These are phyloP conservation scores for Xylaria polymorpha DNA, from an alignment of 2,329 filamentous ascomycete genomes.

Conservation along the genomic window DNA sequence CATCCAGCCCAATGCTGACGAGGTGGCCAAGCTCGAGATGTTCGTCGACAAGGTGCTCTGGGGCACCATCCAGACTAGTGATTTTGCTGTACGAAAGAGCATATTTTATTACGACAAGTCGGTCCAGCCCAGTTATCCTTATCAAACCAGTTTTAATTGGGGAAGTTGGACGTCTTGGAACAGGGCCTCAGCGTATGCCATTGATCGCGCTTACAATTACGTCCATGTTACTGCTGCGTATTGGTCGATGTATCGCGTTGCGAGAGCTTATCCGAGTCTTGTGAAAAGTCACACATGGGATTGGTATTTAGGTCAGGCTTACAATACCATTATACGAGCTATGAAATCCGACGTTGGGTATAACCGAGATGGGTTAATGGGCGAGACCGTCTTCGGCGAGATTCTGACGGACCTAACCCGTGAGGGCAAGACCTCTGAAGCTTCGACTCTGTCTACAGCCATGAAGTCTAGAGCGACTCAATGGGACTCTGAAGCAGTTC, in stretches of 20 bases:
- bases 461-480: constrained; percentile 62
- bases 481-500: constrained; percentile 64
- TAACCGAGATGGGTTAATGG: constrained; percentile 65
- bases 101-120: constrained; percentile 67
- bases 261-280: constrained; percentile 59
- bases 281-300: constrained; percentile 57
- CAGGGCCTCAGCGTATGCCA: constrained; percentile 56
- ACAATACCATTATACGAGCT: constrained; percentile 59
- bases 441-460: constrained; percentile 53
- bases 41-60: constrained; percentile 65
- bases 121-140: constrained; percentile 56
- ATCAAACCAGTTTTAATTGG: constrained; percentile 60
- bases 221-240: constrained; percentile 67
- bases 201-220: constrained; percentile 68
- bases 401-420: constrained; percentile 62
- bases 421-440: constrained; percentile 58
- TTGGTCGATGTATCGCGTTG: constrained; percentile 68
- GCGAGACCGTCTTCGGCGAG: constrained; percentile 67
- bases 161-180: constrained; percentile 64
- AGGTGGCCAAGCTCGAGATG: constrained; percentile 64
- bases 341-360: constrained; percentile 57
- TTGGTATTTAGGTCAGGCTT: constrained; percentile 68
- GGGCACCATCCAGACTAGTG: constrained; percentile 59
- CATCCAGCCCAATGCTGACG: constrained; percentile 59
- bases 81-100: constrained; percentile 64